Evolutionary conservation across 352 stramenopile genomes (phyloP).

Genomic region (Phytophthora quininea): DNA sequence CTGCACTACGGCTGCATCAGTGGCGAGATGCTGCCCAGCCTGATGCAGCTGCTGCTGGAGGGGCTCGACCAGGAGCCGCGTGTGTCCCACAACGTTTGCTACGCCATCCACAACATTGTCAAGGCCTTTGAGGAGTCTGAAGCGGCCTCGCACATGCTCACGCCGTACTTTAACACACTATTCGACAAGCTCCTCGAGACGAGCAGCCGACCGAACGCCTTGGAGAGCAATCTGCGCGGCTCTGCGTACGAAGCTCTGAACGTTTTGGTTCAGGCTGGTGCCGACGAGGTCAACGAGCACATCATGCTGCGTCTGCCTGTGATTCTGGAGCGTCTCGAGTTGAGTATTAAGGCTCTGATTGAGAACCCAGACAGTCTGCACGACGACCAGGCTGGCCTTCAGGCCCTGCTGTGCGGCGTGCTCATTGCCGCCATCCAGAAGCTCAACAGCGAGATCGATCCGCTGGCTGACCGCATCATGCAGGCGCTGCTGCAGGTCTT

Average conservation of each 20-base stretch:
- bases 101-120: slow-evolving; percentile 97
- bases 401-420: slow-evolving; percentile 90
- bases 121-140: slow-evolving; percentile 90
- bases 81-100: slow-evolving; percentile 95
- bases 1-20: slow-evolving; percentile 93
- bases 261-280: slow-evolving; percentile 91
- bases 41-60: slow-evolving; percentile 90
- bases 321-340: slow-evolving; percentile 79
- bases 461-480: slow-evolving; percentile 95
- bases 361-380: slow-evolving; percentile 79
- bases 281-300: slow-evolving; percentile 76
- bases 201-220: slow-evolving; percentile 87
- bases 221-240: slow-evolving; percentile 91
- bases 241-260: slow-evolving; percentile 95
- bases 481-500: slow-evolving; percentile 95
- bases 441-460: slow-evolving; percentile 86
- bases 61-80: slow-evolving; percentile 87
- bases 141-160: slow-evolving; percentile 84
- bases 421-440: slow-evolving; percentile 95
- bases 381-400: slow-evolving; percentile 74
- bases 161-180: slow-evolving; percentile 91
- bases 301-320: slow-evolving; percentile 82
- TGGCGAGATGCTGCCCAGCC: slow-evolving; percentile 84
- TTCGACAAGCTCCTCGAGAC: slow-evolving; percentile 94
- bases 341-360: slow-evolving; percentile 66